Evolutionary conservation across 164 flowering plant genomes (phyloP).

Genomic region (Chimonanthus praecox): DNA sequence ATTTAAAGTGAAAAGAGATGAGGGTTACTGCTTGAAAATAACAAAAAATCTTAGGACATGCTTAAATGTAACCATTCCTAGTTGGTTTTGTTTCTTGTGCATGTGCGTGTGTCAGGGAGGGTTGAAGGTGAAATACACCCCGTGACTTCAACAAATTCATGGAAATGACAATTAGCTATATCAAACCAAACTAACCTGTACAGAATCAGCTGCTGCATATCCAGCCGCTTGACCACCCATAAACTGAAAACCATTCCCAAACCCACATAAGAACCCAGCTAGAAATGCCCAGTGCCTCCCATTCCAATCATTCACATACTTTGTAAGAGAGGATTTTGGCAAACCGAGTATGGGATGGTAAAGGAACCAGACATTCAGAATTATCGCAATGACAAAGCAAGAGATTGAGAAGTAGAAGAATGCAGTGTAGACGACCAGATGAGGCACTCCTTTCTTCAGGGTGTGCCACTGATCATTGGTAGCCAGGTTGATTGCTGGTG

Average conservation of each 20-base stretch:
- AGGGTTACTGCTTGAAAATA: too few species aligned
- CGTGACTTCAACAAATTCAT: background rate
- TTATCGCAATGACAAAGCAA: conserved; percentile 53
- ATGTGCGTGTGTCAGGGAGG: too few species aligned
- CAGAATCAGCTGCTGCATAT: conserved; percentile 83
- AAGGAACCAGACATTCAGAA: conserved; percentile 59
- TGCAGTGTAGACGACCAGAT: conserved; percentile 66
- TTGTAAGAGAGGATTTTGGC: conserved; percentile 56
- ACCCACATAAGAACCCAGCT: conserved; percentile 76
- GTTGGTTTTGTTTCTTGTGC: too few species aligned
- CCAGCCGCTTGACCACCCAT: conserved; percentile 93
- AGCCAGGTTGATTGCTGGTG: conserved; percentile 78
- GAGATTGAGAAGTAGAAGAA: conserved; percentile 78
- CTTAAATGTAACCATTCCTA: background rate
- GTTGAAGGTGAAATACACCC: background rate
- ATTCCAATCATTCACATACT: conserved; percentile 63
- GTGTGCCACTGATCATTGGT: conserved; percentile 80
- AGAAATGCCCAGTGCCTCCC: conserved; percentile 79
- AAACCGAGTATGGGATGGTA: conserved; percentile 52
- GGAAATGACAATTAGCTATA: background rate
- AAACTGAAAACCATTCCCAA: conserved; percentile 81
- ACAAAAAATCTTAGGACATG: background rate
- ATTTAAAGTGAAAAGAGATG: background rate
- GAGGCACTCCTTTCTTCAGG: conserved; percentile 58
- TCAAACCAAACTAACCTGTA: conserved; percentile 42